phyloP scores from a whole-genome alignment of 192 early-diverging fungal species.

The Spinellus fusiger region DNA sequence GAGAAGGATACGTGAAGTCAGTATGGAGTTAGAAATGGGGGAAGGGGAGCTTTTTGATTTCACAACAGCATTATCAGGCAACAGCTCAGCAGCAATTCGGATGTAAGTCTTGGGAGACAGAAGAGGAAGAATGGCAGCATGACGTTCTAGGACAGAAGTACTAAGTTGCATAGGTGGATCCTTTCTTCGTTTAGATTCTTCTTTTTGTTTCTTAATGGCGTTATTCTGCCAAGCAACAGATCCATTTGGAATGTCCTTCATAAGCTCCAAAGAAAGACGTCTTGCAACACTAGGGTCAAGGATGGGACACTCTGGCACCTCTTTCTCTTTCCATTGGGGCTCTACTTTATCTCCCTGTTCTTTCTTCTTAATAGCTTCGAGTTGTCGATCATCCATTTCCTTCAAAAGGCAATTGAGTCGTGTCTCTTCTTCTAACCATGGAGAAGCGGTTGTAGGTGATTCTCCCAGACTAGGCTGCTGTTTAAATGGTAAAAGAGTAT shows the following conservation, averaged over 20 bases:
- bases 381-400: background rate
- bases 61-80: background rate
- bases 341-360: background rate
- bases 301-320: background rate
- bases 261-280: conserved; percentile 26
- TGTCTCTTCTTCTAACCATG: conserved; percentile 15
- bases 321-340: background rate
- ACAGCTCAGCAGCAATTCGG: conserved; percentile 5
- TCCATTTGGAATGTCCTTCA: conserved; percentile 18
- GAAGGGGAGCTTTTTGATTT: conserved; percentile 26
- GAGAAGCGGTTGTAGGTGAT: conserved; percentile 14
- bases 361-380: background rate
- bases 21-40: background rate
- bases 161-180: no score
- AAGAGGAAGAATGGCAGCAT: conserved; percentile 2
- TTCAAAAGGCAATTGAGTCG: conserved; percentile 10
- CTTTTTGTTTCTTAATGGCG: background rate
- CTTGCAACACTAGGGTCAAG: conserved; percentile 22
- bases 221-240: background rate
- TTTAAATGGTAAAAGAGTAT: background rate
- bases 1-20: background rate
- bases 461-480: conserved; percentile 16
- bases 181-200: background rate
- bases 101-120: conserved; percentile 5
- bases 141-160: background rate